Conservation (phyloP, 2,329 filamentous ascomycete genomes). For the Cercospora sp. region DNA sequence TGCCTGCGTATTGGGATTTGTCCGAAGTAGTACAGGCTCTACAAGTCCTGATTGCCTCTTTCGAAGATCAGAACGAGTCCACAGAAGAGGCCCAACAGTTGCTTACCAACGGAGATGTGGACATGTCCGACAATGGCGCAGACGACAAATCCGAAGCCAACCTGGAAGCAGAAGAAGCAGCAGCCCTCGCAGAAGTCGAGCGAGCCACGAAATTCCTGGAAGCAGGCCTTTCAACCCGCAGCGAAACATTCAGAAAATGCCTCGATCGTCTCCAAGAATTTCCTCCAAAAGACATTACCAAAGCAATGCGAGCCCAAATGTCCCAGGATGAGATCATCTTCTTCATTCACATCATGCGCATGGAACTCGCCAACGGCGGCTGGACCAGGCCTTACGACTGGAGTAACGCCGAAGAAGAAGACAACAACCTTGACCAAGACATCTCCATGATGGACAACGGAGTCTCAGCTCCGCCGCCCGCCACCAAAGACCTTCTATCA, state of each 20-base stretch:
- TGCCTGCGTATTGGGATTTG: constrained; percentile 63
- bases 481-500: constrained; percentile 42
- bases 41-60: constrained; percentile 66
- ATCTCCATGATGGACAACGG: constrained; percentile 61
- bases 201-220: constrained; percentile 68
- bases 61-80: constrained; percentile 51
- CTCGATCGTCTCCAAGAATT: constrained; percentile 70
- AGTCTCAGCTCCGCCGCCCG: not conserved
- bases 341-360: constrained; percentile 70
- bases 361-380: constrained; percentile 71
- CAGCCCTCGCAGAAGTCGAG: constrained; percentile 58
- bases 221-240: constrained; percentile 63
- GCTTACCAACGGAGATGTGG: constrained; percentile 51
- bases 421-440: constrained; percentile 49
- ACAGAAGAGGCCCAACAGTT: constrained; percentile 19
- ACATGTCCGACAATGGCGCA: constrained; percentile 29
- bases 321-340: constrained; percentile 68
- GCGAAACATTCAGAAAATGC: constrained; percentile 65
- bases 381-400: constrained; percentile 71
- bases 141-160: constrained; percentile 29
- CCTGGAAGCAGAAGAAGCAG: constrained; percentile 43
- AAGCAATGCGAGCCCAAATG: constrained; percentile 58
- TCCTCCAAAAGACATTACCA: constrained; percentile 60
- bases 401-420: constrained; percentile 52
- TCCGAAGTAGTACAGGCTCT: constrained; percentile 68